Evolutionary conservation across 106 monocot species (phyloP), one percentile per base, ranked within the genome.

Genomic region (Phalaenopsis aphrodite): DNA sequence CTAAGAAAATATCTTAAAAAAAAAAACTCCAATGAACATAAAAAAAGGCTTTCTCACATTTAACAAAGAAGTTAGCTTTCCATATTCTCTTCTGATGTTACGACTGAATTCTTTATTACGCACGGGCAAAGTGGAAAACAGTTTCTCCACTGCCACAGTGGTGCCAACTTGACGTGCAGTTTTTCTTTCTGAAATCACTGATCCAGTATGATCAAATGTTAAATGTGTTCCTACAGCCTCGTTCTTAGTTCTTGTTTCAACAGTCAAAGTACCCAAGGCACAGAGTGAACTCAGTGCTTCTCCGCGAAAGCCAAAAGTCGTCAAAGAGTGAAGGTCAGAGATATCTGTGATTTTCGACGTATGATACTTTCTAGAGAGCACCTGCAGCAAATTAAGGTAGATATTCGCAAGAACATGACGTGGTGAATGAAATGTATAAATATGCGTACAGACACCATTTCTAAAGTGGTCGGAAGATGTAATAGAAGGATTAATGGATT

Each of bases 261-360:
- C 55, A 75, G 89, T 88, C 85, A 99, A 77, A 21, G 77, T 88
- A 9, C 95, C 94, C 75, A 99, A 61, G 75, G 95, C 88, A 90
- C 91, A 93, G 57, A 99, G 91, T 9, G 99, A 99, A 76, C 99
- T 99, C 66, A 99, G 76, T 64, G 99, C 99, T 87, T 99, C 99
- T 73, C 99, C 99, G 78, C 99, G 80, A 76, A 99, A 99, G 55
- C 99, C 99, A 89, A 95, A 95, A 69, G 99, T 95, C n/a, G 84
- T 84, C 77, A 99, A 81, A 24, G 81, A 90, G 24, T 88, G 89
- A 68, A 99, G 93, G 84, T 95, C 99, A 66, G 85, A 78, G 79
- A 99, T 95, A 78, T 93, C 86, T 52, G 88, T 76, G 79, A 99
- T 88, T 83, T 99, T 99, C 55, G 99, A 99, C 42, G 99, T 99